Evolutionary conservation across 192 early-diverging fungal species (phyloP).

Genomic region (Linderina pennispora): DNA sequence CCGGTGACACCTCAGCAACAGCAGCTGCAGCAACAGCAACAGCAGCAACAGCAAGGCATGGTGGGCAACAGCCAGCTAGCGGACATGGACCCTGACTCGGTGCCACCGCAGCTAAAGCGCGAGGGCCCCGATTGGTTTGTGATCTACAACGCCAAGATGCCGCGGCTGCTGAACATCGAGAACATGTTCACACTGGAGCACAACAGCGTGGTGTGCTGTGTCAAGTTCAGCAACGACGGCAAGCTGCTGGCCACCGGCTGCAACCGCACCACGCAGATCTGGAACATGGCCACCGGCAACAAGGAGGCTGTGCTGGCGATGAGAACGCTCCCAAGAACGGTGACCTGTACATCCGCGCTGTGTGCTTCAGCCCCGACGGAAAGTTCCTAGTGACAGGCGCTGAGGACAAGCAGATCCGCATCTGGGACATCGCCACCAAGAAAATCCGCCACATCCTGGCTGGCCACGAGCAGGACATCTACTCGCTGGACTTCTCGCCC

Average conservation of each 20-base stretch:
- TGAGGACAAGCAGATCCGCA: conserved; percentile 91
- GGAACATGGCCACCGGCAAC: conserved; percentile 71
- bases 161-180: conserved; percentile 58
- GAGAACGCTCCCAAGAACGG: conserved; percentile 65
- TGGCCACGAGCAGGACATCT: conserved; percentile 97
- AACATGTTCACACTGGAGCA: conserved; percentile 59
- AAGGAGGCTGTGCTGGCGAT: conserved; percentile 77
- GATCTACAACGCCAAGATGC: conserved; percentile 64
- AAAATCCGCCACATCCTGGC: conserved; percentile 60
- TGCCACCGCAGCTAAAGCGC: conserved; percentile 65
- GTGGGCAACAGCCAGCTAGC: conserved; percentile 49
- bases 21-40: no score
- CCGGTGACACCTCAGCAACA: no score
- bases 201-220: conserved; percentile 92
- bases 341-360: conserved; percentile 94
- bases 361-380: conserved; percentile 93
- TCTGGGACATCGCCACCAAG: conserved; percentile 63
- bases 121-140: conserved; percentile 88
- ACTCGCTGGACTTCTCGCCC: conserved; percentile 87
- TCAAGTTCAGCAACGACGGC: conserved; percentile 92
- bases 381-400: conserved; percentile 90
- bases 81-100: conserved; percentile 74
- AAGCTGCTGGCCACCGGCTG: conserved; percentile 90
- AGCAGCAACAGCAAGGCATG: conserved; percentile 13
- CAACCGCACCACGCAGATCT: conserved; percentile 85